A percentile compares a stretch with the other conserved stretches of the same genome.
These are phyloP conservation scores for Aspergillus kassunensis DNA, from an alignment of 495 filamentous ascomycete genomes.

Conservation along the genomic window DNA sequence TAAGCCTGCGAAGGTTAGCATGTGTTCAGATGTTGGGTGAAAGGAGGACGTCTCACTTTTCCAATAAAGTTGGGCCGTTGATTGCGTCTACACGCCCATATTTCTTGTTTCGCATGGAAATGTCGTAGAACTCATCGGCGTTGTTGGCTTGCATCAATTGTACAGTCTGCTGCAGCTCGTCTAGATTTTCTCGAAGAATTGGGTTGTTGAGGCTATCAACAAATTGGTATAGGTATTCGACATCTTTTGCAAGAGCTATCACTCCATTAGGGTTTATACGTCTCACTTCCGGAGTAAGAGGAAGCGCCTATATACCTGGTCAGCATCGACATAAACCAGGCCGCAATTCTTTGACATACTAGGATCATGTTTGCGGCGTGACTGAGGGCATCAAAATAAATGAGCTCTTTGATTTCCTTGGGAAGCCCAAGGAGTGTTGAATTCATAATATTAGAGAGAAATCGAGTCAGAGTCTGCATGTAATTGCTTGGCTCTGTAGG, in stretches of 20 bases:
- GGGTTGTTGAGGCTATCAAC: slow-evolving; percentile 76
- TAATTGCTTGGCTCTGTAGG: slow-evolving; percentile 78
- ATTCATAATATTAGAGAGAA: slow-evolving; percentile 95
- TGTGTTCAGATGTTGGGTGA: background rate
- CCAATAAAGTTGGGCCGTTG: slow-evolving; percentile 78
- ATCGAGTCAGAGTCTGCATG: slow-evolving; percentile 88
- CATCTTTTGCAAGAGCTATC: slow-evolving; percentile 72
- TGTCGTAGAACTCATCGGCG: slow-evolving; percentile 91
- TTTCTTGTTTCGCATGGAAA: slow-evolving; percentile 79
- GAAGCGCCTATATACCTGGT: slow-evolving; percentile 56
- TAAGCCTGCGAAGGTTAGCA: slow-evolving; percentile 57
- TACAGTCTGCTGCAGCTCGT: slow-evolving; percentile 89
- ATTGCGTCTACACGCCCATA: slow-evolving; percentile 88
- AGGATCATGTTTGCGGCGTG: slow-evolving; percentile 87
- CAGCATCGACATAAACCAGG: background rate
- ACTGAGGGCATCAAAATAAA: slow-evolving; percentile 93
- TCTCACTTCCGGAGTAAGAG: slow-evolving; percentile 72
- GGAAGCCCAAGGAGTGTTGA: slow-evolving; percentile 88
- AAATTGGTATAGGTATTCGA: slow-evolving; percentile 76
- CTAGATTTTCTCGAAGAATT: slow-evolving; percentile 78
- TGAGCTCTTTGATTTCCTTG: slow-evolving; percentile 91
- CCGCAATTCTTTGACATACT: slow-evolving; percentile 38
- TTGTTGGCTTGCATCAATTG: slow-evolving; percentile 82
- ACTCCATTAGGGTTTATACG: slow-evolving; percentile 86
- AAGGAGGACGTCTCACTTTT: slow-evolving; percentile 61